Evolutionary conservation across 2,329 filamentous ascomycete genomes (phyloP).

Genomic region (Verruconis gallopava): DNA sequence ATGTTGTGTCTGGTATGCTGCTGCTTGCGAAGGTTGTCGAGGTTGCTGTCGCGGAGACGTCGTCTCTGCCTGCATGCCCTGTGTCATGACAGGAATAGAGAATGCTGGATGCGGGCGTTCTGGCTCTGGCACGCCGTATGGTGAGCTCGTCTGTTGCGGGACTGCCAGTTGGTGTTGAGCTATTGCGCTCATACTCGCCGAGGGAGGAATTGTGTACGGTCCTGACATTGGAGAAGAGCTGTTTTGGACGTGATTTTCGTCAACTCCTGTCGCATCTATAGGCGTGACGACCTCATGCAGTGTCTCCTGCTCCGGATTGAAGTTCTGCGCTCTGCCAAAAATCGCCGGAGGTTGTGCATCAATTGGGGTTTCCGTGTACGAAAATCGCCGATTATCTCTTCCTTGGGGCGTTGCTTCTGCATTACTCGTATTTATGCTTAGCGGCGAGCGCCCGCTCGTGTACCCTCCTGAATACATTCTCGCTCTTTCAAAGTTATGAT

Average conservation of each 20-base stretch:
- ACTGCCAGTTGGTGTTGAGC: neutral
- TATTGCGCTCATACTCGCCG: neutral
- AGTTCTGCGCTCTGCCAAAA: neutral
- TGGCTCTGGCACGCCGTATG: conserved; percentile 6
- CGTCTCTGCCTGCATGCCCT: neutral
- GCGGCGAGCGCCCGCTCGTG: no score
- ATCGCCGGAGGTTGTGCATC: neutral
- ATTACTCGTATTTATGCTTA: conserved; percentile 7
- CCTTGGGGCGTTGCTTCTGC: neutral
- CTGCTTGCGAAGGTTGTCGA: neutral
- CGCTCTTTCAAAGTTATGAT: no score
- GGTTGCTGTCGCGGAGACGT: conserved; percentile 1
- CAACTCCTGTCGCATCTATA: neutral
- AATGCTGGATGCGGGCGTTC: conserved; percentile 7
- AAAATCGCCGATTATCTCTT: neutral
- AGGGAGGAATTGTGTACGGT: neutral
- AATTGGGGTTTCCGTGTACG: conserved; percentile 4
- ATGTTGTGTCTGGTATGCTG: neutral
- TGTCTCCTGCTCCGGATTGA: neutral
- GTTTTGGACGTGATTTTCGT: neutral
- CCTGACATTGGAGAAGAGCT: neutral
- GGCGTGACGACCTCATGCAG: neutral
- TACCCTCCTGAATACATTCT: no score
- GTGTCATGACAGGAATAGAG: conserved; percentile 2
- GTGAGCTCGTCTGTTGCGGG: neutral